phyloP scores from a whole-genome alignment of 768 basidiomycete species.

The Leccinum fibrillosum region DNA sequence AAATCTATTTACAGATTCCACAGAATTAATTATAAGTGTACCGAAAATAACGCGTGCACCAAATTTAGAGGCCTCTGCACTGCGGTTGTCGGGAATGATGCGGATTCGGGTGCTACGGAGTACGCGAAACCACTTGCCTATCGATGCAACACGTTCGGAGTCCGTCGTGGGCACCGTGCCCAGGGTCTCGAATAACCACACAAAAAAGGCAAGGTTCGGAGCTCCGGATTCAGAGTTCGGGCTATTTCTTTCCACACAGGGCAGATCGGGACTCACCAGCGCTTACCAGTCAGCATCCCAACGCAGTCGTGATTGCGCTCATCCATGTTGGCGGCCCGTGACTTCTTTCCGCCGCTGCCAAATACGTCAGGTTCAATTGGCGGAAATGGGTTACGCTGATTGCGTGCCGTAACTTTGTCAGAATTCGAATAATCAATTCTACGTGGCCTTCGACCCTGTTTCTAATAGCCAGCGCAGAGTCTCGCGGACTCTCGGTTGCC shows the following conservation, averaged over 20 bases:
- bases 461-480: background rate
- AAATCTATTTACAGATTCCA: background rate
- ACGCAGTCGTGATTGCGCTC: no score
- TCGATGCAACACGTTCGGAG: background rate
- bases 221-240: background rate
- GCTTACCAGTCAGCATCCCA: background rate
- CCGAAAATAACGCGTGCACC: background rate
- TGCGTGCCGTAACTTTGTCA: background rate
- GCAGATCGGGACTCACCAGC: background rate
- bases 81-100: background rate
- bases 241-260: background rate
- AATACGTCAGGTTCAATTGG: background rate
- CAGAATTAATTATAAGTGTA: no score
- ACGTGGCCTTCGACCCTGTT: constrained; percentile 1
- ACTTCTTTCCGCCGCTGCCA: background rate
- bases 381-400: background rate
- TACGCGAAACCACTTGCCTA: background rate
- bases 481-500: background rate
- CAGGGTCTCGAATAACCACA: background rate
- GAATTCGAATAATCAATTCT: background rate
- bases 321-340: no score
- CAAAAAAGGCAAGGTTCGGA: background rate
- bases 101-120: background rate
- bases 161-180: background rate
- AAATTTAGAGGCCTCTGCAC: background rate